Evolutionary conservation across 2,329 filamentous ascomycete species (phyloP).

Genomic region (Alternaria arbusti): DNA sequence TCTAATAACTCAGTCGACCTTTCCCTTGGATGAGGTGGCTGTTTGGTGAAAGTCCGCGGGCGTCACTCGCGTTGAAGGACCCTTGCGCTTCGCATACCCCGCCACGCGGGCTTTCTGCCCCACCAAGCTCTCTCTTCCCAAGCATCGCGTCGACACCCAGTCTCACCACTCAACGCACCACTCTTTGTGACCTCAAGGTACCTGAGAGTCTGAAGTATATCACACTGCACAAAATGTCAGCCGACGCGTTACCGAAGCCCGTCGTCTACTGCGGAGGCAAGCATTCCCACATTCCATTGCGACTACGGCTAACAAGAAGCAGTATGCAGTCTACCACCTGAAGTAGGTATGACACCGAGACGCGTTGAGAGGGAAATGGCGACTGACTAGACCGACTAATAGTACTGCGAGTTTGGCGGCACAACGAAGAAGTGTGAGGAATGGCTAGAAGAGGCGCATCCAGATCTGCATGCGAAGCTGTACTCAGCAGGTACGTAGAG

Average conservation of each 20-base stretch:
- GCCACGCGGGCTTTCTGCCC: conserved; percentile 16
- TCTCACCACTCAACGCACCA: conserved; percentile 5
- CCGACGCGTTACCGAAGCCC: conserved; percentile 56
- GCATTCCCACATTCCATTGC: conserved; percentile 16
- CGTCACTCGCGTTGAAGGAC: not conserved
- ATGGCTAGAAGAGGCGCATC: conserved; percentile 82
- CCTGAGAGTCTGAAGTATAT: not conserved
- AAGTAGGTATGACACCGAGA: conserved; percentile 61
- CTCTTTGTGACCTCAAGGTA: not conserved
- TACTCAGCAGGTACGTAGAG: conserved; percentile 78
- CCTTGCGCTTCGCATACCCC: conserved; percentile 15
- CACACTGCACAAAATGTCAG: conserved; percentile 23
- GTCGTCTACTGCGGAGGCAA: conserved; percentile 68
- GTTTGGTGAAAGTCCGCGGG: not conserved
- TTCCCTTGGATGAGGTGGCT: not conserved
- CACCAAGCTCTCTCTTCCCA: conserved; percentile 15
- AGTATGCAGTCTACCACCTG: conserved; percentile 71
- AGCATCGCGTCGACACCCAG: conserved; percentile 14
- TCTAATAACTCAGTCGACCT: not conserved
- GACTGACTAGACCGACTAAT: conserved; percentile 25
- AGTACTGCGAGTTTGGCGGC: conserved; percentile 99
- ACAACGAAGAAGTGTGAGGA: conserved; percentile 97
- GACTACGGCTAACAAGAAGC: conserved; percentile 27
- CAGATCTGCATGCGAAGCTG: conserved; percentile 75
- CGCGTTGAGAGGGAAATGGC: not conserved